phyloP scores from a whole-genome alignment of 2,329 filamentous ascomycete species.

The Orbilia oligospora region DNA sequence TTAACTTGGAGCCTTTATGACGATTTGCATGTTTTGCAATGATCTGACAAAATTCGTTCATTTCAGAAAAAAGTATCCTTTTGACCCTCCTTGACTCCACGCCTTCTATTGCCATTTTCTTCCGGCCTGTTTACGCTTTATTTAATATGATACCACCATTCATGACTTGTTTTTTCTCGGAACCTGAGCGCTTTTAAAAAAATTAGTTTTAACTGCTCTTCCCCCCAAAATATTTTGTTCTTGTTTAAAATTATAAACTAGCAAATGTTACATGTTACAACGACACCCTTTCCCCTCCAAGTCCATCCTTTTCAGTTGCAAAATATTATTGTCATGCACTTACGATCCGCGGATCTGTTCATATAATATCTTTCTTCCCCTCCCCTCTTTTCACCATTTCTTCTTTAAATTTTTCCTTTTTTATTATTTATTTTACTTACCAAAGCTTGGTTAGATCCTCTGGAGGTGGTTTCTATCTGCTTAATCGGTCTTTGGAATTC shows the following conservation, averaged over 20 bases:
- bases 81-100: background rate
- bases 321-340: background rate
- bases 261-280: conserved; percentile 3
- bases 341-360: background rate
- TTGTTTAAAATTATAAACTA: conserved; percentile 1
- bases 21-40: background rate
- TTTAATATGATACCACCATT: conserved; percentile 24
- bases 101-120: background rate
- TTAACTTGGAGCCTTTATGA: background rate
- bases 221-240: background rate
- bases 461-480: background rate
- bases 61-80: conserved; percentile 3
- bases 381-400: background rate
- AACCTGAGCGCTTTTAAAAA: conserved; percentile 9
- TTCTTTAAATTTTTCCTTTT: background rate
- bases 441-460: background rate
- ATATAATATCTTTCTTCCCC: conserved; percentile 12
- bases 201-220: no score
- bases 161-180: background rate
- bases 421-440: background rate
- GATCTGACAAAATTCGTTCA: background rate
- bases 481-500: background rate
- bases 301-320: background rate
- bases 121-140: background rate
- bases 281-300: background rate